These are phyloP conservation scores for Ascochyta lentis DNA, from an alignment of 2,329 filamentous ascomycete genomes.

Conservation along the genomic window DNA sequence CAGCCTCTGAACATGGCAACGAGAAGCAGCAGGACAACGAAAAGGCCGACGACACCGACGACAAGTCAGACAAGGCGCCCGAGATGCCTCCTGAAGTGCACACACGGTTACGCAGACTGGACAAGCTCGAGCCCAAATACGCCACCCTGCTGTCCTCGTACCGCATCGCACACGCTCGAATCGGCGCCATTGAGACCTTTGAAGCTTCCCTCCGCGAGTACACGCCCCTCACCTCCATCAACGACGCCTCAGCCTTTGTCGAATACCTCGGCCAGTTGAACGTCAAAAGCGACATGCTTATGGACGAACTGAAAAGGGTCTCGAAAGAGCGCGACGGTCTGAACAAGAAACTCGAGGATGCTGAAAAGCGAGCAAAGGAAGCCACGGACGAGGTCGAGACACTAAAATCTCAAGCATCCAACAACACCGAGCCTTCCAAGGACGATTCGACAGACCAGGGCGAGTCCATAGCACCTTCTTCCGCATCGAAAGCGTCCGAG, in stretches of 20 bases:
- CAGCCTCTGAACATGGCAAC: slow-evolving; percentile 30
- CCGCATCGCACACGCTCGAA: slow-evolving; percentile 84
- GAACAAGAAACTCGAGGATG: slow-evolving; percentile 76
- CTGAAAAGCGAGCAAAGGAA: slow-evolving; percentile 67
- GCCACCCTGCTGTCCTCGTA: slow-evolving; percentile 69
- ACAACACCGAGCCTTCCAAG: slow-evolving; percentile 23
- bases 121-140: slow-evolving; percentile 87
- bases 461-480: slow-evolving; percentile 35
- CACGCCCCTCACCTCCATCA: slow-evolving; percentile 87
- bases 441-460: slow-evolving; percentile 38
- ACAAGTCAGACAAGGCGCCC: slow-evolving; percentile 40
- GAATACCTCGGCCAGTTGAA: slow-evolving; percentile 91
- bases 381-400: slow-evolving; percentile 69
- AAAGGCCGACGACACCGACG: slow-evolving; percentile 35
- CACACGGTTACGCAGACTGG: slow-evolving; percentile 80
- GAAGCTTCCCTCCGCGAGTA: slow-evolving; percentile 90
- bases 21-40: slow-evolving; percentile 45
- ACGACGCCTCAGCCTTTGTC: slow-evolving; percentile 80
- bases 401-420: slow-evolving; percentile 50
- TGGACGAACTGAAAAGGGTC: slow-evolving; percentile 90
- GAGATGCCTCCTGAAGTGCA: slow-evolving; percentile 78
- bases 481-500: slow-evolving; percentile 34
- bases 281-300: slow-evolving; percentile 87
- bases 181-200: slow-evolving; percentile 88
- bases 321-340: slow-evolving; percentile 80